Conservation (phyloP, 2,329 filamentous ascomycete species). For the Eurotiales sp. region DNA sequence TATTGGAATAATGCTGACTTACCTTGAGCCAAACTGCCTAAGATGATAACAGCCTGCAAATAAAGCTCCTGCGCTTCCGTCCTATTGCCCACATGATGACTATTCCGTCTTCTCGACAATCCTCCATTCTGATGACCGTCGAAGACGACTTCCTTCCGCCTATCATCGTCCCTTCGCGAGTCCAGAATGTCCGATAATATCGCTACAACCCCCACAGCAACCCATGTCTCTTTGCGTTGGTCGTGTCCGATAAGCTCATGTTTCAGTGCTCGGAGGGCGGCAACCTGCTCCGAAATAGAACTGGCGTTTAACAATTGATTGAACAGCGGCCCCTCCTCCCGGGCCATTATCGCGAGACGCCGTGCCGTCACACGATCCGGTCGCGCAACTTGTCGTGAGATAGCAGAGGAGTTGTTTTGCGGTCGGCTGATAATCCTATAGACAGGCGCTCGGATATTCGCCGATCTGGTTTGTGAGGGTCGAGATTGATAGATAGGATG, state of each 20-base stretch:
- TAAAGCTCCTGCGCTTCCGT: constrained; percentile 64
- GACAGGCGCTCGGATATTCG: too few species aligned
- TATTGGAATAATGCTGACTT: too few species aligned
- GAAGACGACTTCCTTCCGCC: constrained; percentile 25
- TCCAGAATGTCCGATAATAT: constrained; percentile 48
- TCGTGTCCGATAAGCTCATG: constrained; percentile 86
- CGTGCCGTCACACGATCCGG: background rate
- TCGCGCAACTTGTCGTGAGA: background rate
- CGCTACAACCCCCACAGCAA: constrained; percentile 62
- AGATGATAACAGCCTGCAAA: constrained; percentile 77
- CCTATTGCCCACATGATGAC: constrained; percentile 28
- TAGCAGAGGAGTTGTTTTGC: background rate
- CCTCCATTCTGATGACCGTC: constrained; percentile 26
- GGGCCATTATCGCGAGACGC: constrained; percentile 47
- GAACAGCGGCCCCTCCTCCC: constrained; percentile 52
- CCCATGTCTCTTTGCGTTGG: constrained; percentile 77
- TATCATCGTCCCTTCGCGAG: constrained; percentile 39
- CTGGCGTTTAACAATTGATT: constrained; percentile 55
- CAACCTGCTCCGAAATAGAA: constrained; percentile 39
- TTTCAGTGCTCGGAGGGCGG: constrained; percentile 70
- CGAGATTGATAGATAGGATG: background rate
- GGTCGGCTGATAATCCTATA: background rate
- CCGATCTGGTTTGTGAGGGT: background rate
- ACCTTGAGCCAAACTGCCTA: constrained; percentile 83
- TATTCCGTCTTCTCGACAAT: constrained; percentile 9